Evolutionary conservation across 176 grass and related monocot genomes (phyloP).

Genomic region (Eremochloa ophiuroides): DNA sequence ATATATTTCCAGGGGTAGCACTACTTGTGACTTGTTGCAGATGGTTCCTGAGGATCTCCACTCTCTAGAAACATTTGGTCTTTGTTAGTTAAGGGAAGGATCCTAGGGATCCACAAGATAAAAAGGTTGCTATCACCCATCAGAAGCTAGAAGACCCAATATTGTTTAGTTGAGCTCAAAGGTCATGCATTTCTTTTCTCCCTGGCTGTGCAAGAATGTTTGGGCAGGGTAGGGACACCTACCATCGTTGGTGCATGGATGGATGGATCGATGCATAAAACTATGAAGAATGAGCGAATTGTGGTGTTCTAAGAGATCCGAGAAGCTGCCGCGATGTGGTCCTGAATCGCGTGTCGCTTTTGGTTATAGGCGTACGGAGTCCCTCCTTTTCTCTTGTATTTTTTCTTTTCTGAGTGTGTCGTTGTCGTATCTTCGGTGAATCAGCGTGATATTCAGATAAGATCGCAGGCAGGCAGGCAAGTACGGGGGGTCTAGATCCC

Average conservation of each 20-base stretch:
- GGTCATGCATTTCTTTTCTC: background rate
- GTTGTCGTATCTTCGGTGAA: constrained; percentile 23
- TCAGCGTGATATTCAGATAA: background rate
- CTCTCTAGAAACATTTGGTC: background rate
- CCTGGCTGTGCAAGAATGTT: constrained; percentile 19
- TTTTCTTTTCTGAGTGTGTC: background rate
- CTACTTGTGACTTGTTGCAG: background rate
- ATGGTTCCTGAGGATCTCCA: background rate
- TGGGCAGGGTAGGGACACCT: constrained; percentile 21
- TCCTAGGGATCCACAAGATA: constrained; percentile 39
- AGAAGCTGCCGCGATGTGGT: constrained; percentile 40
- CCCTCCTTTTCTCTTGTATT: background rate
- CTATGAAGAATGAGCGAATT: background rate
- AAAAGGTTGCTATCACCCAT: background rate
- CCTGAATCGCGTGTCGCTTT: constrained; percentile 36
- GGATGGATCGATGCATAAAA: too few species aligned
- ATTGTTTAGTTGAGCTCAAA: background rate
- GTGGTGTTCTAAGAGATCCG: constrained; percentile 3
- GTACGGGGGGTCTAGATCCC: too few species aligned
- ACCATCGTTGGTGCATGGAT: background rate
- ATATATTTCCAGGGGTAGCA: too few species aligned
- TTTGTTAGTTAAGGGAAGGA: constrained; percentile 25
- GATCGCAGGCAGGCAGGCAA: background rate
- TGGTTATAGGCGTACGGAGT: too few species aligned
- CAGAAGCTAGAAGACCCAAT: background rate